Percentiles rank a stretch among this genome's conserved stretches.
Conservation (phyloP, 441 rosid genomes). For the Adansonia madagascariensis region DNA sequence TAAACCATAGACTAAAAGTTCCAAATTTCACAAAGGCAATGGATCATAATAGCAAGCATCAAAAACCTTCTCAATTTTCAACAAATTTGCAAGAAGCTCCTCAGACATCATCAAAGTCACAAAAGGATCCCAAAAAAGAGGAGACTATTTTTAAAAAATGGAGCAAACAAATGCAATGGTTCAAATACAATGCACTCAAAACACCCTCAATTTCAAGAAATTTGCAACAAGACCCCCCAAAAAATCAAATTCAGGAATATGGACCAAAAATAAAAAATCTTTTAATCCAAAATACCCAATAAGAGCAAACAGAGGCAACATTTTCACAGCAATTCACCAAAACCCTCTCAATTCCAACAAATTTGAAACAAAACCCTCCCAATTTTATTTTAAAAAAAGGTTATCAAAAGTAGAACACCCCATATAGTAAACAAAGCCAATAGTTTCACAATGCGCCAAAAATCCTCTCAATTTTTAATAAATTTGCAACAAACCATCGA, state of each 20-base stretch:
- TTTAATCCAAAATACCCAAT: not conserved
- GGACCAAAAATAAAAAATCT: not conserved
- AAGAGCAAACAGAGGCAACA: not conserved
- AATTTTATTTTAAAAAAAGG: not conserved
- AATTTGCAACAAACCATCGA: too few species aligned
- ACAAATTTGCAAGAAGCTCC: not conserved
- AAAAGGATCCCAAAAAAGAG: not conserved
- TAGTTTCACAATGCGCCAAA: not conserved
- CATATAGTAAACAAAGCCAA: not conserved
- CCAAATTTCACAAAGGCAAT: not conserved
- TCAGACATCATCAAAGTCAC: not conserved
- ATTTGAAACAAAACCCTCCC: not conserved
- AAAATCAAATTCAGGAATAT: not conserved
- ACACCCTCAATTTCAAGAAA: not conserved
- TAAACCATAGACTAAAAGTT: not conserved
- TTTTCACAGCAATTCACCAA: not conserved
- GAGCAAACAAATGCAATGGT: not conserved
- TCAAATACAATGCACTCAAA: not conserved
- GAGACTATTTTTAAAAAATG: not conserved
- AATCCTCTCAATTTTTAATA: accelerated
- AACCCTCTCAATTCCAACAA: constrained; percentile 11
- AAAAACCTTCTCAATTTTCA: constrained; percentile 7
- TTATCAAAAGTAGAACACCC: not conserved
- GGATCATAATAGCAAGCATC: not conserved
- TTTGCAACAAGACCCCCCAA: not conserved